Base-by-base conservation (phyloP, 2,329 filamentous ascomycete species). In the Fusarium armeniacum region DNA sequence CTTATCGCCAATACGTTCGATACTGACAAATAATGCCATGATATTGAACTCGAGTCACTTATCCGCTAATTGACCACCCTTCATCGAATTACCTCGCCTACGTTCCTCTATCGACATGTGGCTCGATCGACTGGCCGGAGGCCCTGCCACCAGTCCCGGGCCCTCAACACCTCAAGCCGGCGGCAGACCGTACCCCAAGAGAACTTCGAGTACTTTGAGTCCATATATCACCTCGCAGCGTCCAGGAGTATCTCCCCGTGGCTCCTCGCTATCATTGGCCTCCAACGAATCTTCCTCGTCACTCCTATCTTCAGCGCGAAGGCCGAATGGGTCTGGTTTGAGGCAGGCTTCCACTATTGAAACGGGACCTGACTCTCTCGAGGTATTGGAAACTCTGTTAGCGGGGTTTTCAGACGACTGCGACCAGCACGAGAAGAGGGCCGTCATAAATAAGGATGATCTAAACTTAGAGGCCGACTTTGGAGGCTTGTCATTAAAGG, bases 111-210 rank as follows among this genome's bases (percentile, higher is more conserved):
- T 65, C 75, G 81, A 75, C 75, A 97, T 97, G 93, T 97, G 94
- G 94, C 89, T 97, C 77, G 94, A 97, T 83, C 91, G 94, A 78
- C 89, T 97, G 71, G 90, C 91, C 70, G 89, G 77, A 65, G 73
- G 87, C 74, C 90, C 91, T 79, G 87, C 90, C 60, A 89, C 70
- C 69, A 87, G 78, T 83, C 88, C 80, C 65, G 82, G 81, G 70
- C 84, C 87, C 59, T 85, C 87, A 68, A 88, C 89, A 62, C 87
- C 89, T 64, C 84, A 89, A 76, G 82, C 89, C 64, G 85, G 85
- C 63, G 89, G 86, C 78, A 89, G 93, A 77, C 84, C 90, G 51
- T 91, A 89, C 30, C 86, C 89, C 41, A 87, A 87, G 70, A 86
- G 91, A 77, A 87, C 91, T 52, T 88, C 90, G 15, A 89, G 87